Evolutionary conservation across 176 grass and related monocot genomes (phyloP).

Genomic region (Hsuehochloa calcarea): DNA sequence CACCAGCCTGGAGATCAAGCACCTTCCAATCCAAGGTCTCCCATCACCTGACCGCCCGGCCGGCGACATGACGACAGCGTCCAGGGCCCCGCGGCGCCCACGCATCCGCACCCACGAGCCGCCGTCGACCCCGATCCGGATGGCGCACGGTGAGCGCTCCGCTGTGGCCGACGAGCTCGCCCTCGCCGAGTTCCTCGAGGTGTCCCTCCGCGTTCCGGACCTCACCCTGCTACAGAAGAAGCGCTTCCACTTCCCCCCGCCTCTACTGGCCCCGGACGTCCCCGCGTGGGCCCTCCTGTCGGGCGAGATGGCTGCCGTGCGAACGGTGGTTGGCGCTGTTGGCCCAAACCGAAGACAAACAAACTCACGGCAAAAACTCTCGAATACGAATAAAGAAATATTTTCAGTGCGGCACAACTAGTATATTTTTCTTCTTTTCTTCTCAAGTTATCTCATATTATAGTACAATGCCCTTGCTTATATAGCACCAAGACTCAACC

Average conservation of each 20-base stretch:
- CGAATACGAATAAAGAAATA: too few species aligned
- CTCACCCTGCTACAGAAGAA: constrained; percentile 45
- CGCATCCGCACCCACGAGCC: constrained; percentile 42
- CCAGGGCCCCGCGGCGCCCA: constrained; percentile 25
- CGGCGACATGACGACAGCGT: constrained; percentile 49
- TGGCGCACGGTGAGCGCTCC: constrained; percentile 55
- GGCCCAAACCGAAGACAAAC: too few species aligned
- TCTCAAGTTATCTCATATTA: too few species aligned
- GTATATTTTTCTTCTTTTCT: too few species aligned
- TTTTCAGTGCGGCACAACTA: too few species aligned
- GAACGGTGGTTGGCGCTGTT: background rate
- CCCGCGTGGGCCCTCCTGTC: background rate
- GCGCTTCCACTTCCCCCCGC: constrained; percentile 40
- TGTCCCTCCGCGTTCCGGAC: constrained; percentile 56
- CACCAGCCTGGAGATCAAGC: constrained; percentile 4
- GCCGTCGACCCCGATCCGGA: constrained; percentile 71
- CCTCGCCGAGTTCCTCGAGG: constrained; percentile 71
- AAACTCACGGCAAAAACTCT: too few species aligned
- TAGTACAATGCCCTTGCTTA: too few species aligned
- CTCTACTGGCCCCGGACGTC: background rate
- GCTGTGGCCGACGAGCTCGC: constrained; percentile 63
- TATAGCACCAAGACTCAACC: too few species aligned
- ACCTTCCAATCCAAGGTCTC: background rate
- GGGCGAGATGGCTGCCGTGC: background rate
- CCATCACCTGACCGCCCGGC: background rate